Base-by-base conservation (phyloP, 2,329 filamentous ascomycete genomes). In the Keithomyces neogunnii region DNA sequence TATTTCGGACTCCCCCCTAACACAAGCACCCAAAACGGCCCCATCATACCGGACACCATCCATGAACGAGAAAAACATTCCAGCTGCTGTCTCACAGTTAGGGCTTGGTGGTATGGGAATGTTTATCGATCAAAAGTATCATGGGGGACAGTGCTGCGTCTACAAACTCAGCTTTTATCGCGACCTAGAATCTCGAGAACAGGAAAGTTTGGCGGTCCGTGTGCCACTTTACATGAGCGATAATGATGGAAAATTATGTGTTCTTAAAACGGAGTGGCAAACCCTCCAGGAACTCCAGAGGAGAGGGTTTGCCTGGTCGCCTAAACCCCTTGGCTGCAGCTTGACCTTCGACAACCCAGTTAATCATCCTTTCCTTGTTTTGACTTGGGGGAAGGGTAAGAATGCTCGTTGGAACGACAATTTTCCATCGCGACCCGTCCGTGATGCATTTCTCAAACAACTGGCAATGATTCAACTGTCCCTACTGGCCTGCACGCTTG, bases 91-190 rank as follows among this genome's bases (percentile, higher is more conserved):
- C 7, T 50, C 49, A 11, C 26, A 46, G 4, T 43, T 50, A 26
- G 8, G 29, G 0, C 13, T 50, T 4, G 32, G 32, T 7, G 44
- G 49, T 8, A 31, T 40, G 28, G 26, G 5, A 8, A 10, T 36
- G 3, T 50, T 42, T 19, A 4, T 50, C 2, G 43, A 46, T 19
- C 40, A 19, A 50, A 26, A 39, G n/a, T 50, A 45, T 26, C 4
- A 26, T 9, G 48, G 48, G 31, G 48, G 48, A 11, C 43, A 50
- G 49, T 50, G 49, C 33, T 43, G 29, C n/a, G 26, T 50, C 43
- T 47, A 46, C 43, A 50, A 50, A 13, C 3, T 50, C 10, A 46
- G 49, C 44, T 46, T 47, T 30, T 42, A 29, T 11, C 19, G 19
- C 19, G 19, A 19, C 19, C 19, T 19, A 19, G 19, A 19, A 19